Conservation (phyloP, 169 alveolate genomes). For the Babesia caballi region DNA sequence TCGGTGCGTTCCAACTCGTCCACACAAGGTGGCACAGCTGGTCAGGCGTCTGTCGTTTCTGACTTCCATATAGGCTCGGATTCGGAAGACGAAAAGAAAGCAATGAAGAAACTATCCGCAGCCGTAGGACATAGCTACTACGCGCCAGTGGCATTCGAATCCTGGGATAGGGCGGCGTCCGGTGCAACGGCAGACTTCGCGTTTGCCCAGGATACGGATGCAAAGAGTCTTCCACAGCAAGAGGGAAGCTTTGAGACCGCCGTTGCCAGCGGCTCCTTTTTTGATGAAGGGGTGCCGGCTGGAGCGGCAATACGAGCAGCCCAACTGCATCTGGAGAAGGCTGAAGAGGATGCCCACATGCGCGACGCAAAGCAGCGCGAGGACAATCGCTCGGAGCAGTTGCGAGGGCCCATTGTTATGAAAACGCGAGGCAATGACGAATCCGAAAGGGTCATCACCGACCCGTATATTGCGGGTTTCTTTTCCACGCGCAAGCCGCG, state of each 20-base stretch:
- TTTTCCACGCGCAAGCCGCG: slow-evolving; percentile 79
- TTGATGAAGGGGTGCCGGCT: not conserved
- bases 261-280: too few relatives aligned
- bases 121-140: not conserved
- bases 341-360: slow-evolving; percentile 1
- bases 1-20: too few relatives aligned
- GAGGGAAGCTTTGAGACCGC: too few relatives aligned
- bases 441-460: not conserved
- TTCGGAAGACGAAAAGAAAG: not conserved
- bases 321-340: slow-evolving; percentile 41
- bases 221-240: too few relatives aligned
- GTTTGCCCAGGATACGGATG: too few relatives aligned
- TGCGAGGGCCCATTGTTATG: slow-evolving; percentile 5
- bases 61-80: slow-evolving; percentile 13
- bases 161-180: not conserved
- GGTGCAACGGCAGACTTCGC: too few relatives aligned
- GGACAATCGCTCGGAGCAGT: not conserved
- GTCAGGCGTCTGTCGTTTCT: not conserved
- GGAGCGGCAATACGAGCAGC: slow-evolving; percentile 11
- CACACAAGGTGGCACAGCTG: too few relatives aligned
- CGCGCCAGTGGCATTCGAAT: not conserved
- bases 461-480: slow-evolving; percentile 67
- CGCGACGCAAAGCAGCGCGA: not conserved
- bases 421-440: slow-evolving; percentile 11
- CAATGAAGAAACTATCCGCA: not conserved